Base-by-base conservation (phyloP, 306 rosid species). In the Cucumis melo region DNA sequence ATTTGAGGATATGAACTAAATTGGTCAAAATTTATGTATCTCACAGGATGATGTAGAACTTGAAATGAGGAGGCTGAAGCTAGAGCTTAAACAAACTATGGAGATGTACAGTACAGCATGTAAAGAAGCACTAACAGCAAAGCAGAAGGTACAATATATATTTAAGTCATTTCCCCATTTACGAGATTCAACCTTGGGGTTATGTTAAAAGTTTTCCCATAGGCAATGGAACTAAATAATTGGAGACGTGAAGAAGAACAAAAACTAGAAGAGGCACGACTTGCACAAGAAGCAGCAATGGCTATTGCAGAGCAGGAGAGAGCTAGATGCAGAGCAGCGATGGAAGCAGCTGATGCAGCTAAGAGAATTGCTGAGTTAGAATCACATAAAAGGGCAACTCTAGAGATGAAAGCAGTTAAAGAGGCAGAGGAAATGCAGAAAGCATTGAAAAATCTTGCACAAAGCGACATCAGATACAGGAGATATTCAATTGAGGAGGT, bases 41-140 rank as follows among this genome's bases (percentile, higher is more conserved):
- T 46, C 36, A 64, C 83, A 91, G 95, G 97, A 94, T 3, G 99
- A 94, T 17, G 91, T 74, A 16, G 99, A 92, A 82, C 51, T 90
- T 12, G 96, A 94, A 78, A 88, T 94, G 96, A 90, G 87, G 82
- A 90, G 92, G 85, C 74, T 94, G 80, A 92, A 87, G 89, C 87
- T 89, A 38, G 98, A 94, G 90, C 88, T 94, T 57, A 94, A 92
- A 88, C 96, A 92, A 82, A 94, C 98, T 19, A 90, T 92, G 96
- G 98, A 94, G 78, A 86, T 89, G 94, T 89, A 89, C 79, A 87
- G 91, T 73, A 77, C 86, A 41, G 90, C 94, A 68, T 89, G 94
- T 78, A 89, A 78, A 84, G 94, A 89, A 89, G 91, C 94, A 76
- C 85, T 89, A 7, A 82, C 89, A 24, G 94, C 94, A 72, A 83